phyloP scores from a whole-genome alignment of 1,139 yeast species.

The Meyerozyma smithsonii region DNA sequence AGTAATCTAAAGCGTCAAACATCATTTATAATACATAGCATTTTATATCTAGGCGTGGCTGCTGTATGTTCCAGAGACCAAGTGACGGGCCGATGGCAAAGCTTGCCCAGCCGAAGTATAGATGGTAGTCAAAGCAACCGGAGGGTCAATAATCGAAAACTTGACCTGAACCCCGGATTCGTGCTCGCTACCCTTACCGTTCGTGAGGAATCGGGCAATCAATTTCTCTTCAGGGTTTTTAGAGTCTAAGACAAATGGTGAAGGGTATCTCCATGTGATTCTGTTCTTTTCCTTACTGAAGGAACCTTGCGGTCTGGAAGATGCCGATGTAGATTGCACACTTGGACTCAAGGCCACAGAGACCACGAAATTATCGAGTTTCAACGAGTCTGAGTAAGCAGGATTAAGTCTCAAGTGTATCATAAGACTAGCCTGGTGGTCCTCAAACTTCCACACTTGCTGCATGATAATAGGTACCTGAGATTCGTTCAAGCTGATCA shows the following conservation, averaged over 20 bases:
- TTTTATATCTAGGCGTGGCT: slow-evolving; percentile 17
- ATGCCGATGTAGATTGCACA: slow-evolving; percentile 60
- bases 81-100: slow-evolving; percentile 29
- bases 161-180: slow-evolving; percentile 68
- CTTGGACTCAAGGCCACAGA: slow-evolving; percentile 51
- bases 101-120: slow-evolving; percentile 15
- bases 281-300: slow-evolving; percentile 81
- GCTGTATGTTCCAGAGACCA: slow-evolving; percentile 34
- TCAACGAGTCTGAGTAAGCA: slow-evolving; percentile 34
- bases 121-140: slow-evolving; percentile 20
- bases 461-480: slow-evolving; percentile 66
- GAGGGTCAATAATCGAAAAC: slow-evolving; percentile 39
- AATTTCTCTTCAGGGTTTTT: slow-evolving; percentile 49
- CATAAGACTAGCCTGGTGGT: slow-evolving; percentile 79
- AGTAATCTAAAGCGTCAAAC: slow-evolving; percentile 1
- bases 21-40: background rate
- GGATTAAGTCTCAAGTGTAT: slow-evolving; percentile 62
- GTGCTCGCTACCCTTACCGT: slow-evolving; percentile 57
- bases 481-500: slow-evolving; percentile 32
- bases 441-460: slow-evolving; percentile 88
- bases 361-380: slow-evolving; percentile 59
- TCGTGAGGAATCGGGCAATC: slow-evolving; percentile 68
- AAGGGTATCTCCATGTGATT: slow-evolving; percentile 73
- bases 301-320: slow-evolving; percentile 86
- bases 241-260: slow-evolving; percentile 40